Evolutionary conservation across 1,284 basidiomycete species (phyloP).

Genomic region (Inonotus hispidus): DNA sequence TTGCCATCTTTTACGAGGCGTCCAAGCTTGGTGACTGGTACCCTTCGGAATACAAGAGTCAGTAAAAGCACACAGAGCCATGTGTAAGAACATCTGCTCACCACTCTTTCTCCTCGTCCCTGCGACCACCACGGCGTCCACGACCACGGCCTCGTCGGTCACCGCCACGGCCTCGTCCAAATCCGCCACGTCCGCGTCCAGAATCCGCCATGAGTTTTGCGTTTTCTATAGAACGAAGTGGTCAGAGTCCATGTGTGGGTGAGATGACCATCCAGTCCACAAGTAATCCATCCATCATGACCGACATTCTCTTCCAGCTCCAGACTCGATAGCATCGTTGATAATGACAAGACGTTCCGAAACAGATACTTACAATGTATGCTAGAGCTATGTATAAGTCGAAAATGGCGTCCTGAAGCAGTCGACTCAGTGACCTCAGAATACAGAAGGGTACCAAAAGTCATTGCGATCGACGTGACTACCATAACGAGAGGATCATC

Average conservation of each 20-base stretch:
- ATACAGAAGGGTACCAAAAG: too few species aligned
- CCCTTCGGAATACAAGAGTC: slow-evolving; percentile 45
- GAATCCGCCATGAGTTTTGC: slow-evolving; percentile 65
- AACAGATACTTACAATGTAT: not conserved
- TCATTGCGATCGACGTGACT: too few species aligned
- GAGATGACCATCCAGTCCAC: slow-evolving; percentile 20
- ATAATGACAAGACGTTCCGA: not conserved
- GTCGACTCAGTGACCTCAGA: not conserved
- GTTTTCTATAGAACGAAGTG: slow-evolving; percentile 24
- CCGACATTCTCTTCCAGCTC: slow-evolving; percentile 12
- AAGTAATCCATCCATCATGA: slow-evolving; percentile 22
- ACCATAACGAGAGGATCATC: too few species aligned
- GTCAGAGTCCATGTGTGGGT: slow-evolving; percentile 12
- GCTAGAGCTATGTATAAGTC: slow-evolving; percentile 4
- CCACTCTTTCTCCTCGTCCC: slow-evolving; percentile 99
- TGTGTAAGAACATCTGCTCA: slow-evolving; percentile 37
- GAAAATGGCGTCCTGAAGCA: slow-evolving; percentile 9
- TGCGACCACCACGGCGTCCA: slow-evolving; percentile 91
- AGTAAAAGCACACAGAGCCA: not conserved
- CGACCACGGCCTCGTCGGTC: slow-evolving; percentile 82
- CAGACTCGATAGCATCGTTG: not conserved
- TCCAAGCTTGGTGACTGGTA: slow-evolving; percentile 98
- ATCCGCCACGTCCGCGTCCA: slow-evolving; percentile 77
- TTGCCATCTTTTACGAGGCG: slow-evolving; percentile 99
- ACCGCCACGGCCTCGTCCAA: slow-evolving; percentile 52